A percentile compares a stretch with the other conserved stretches of the same genome.
phyloP scores from a whole-genome alignment of 768 basidiomycete genomes.

The Calocera cornea region DNA sequence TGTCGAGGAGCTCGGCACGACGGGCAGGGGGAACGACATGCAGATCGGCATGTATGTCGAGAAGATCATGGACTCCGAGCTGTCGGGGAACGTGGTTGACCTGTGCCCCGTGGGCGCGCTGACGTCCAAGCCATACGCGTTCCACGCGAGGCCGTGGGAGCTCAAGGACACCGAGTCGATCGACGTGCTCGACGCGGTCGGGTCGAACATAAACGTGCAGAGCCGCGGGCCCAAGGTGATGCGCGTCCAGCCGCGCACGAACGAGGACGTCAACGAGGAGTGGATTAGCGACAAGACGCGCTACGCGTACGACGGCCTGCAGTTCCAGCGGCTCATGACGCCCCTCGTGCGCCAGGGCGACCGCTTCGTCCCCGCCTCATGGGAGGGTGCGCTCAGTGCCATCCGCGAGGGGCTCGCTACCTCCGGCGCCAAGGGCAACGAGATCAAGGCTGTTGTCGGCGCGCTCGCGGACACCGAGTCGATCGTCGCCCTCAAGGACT shows the following conservation, averaged over 20 bases:
- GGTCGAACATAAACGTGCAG: slow-evolving; percentile 92
- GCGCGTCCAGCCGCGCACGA: slow-evolving; percentile 90
- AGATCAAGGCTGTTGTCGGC: slow-evolving; percentile 91
- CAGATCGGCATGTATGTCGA: slow-evolving; percentile 98
- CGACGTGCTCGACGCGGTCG: slow-evolving; percentile 89
- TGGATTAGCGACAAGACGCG: slow-evolving; percentile 99
- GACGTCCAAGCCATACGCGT: slow-evolving; percentile 96
- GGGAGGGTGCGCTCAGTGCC: slow-evolving; percentile 76
- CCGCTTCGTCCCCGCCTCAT: slow-evolving; percentile 76
- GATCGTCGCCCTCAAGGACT: slow-evolving; percentile 83
- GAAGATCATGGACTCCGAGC: slow-evolving; percentile 93
- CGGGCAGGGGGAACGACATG: slow-evolving; percentile 93
- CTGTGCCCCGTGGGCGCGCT: slow-evolving; percentile 96
- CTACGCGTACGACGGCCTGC: slow-evolving; percentile 88
- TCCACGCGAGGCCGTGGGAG: slow-evolving; percentile 96
- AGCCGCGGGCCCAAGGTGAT: slow-evolving; percentile 92
- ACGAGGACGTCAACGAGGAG: slow-evolving; percentile 98
- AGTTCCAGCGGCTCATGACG: slow-evolving; percentile 86
- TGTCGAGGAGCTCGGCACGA: slow-evolving; percentile 92
- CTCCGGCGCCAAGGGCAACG: slow-evolving; percentile 75
- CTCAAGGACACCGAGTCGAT: slow-evolving; percentile 95
- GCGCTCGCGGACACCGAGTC: slow-evolving; percentile 88
- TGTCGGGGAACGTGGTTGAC: slow-evolving; percentile 94
- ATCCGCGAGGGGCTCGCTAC: slow-evolving; percentile 63
- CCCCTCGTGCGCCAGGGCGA: slow-evolving; percentile 86